Percentiles rank a stretch among this genome's conserved stretches.
Evolutionary conservation across 306 rosid species (phyloP).

Genomic region (Styphnolobium japonicum): DNA sequence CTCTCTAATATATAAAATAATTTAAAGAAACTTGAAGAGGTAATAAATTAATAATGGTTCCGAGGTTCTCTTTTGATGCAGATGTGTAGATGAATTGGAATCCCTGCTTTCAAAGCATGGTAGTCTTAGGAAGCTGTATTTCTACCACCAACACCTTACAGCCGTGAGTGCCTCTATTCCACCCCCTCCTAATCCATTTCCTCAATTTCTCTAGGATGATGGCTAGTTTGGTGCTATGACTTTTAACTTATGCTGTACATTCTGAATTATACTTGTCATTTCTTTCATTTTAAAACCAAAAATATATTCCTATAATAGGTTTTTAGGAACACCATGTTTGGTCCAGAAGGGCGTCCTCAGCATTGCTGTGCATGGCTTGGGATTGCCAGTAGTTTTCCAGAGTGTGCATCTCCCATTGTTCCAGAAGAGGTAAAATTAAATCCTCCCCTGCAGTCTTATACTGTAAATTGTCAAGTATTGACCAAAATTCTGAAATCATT

Average conservation of each 20-base stretch:
- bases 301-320: constrained; percentile 52
- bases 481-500: background rate
- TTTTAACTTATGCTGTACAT: constrained; percentile 15
- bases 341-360: constrained; percentile 99
- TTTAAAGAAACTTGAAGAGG: background rate
- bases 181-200: background rate
- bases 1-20: background rate
- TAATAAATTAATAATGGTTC: constrained; percentile 10
- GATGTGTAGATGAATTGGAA: constrained; percentile 96
- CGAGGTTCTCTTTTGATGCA: constrained; percentile 39
- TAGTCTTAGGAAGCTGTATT: constrained; percentile 87
- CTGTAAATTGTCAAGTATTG: constrained; percentile 6
- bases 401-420: constrained; percentile 86
- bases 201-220: constrained; percentile 16
- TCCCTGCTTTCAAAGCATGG: constrained; percentile 87
- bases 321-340: constrained; percentile 98
- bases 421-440: constrained; percentile 80
- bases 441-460: constrained; percentile 2
- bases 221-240: background rate
- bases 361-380: constrained; percentile 99
- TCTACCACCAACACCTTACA: constrained; percentile 94
- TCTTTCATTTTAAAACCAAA: constrained; percentile 31
- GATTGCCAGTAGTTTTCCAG: constrained; percentile 97
- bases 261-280: constrained; percentile 17
- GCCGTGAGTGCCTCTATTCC: constrained; percentile 54